Evolutionary conservation across 768 basidiomycete species (phyloP).

Genomic region (Amanita subjunquillea): DNA sequence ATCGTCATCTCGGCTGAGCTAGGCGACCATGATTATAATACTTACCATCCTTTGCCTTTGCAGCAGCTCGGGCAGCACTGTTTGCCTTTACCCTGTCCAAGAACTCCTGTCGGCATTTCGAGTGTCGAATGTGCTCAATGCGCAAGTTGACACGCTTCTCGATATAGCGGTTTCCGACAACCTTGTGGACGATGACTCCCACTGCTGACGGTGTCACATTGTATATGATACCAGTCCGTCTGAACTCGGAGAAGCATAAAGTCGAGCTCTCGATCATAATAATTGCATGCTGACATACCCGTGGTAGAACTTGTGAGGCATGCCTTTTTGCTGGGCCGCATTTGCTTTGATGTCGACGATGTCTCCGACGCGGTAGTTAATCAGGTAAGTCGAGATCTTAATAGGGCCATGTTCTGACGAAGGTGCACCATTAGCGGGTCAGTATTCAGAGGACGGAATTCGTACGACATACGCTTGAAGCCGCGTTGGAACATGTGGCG

Average conservation of each 20-base stretch:
- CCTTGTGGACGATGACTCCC: constrained; percentile 95
- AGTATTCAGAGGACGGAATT: constrained; percentile 5
- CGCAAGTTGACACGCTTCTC: constrained; percentile 99
- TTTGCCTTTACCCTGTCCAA: constrained; percentile 92
- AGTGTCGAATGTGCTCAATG: constrained; percentile 92
- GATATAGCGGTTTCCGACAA: constrained; percentile 97
- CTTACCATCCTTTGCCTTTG: constrained; percentile 87
- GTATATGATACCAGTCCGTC: constrained; percentile 97
- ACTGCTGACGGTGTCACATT: constrained; percentile 94
- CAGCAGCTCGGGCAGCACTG: constrained; percentile 71
- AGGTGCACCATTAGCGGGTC: constrained; percentile 7
- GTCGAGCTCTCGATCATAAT: neutral
- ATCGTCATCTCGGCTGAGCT: neutral
- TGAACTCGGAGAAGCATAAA: constrained; percentile 17
- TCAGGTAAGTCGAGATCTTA: constrained; percentile 87
- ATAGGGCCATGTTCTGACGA: constrained; percentile 76
- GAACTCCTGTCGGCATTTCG: constrained; percentile 97
- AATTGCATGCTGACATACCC: constrained; percentile 47
- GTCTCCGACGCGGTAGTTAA: constrained; percentile 91
- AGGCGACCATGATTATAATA: constrained; percentile 10
- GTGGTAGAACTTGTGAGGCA: constrained; percentile 99
- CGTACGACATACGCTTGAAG: constrained; percentile 74
- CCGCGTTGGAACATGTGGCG: constrained; percentile 99
- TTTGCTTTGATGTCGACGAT: constrained; percentile 99
- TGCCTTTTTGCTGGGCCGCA: constrained; percentile 98